Evolutionary conservation across 805 yeast genomes (phyloP), one percentile per base, ranked within the genome.

Genomic region (Schwanniomyces polymorphus): DNA sequence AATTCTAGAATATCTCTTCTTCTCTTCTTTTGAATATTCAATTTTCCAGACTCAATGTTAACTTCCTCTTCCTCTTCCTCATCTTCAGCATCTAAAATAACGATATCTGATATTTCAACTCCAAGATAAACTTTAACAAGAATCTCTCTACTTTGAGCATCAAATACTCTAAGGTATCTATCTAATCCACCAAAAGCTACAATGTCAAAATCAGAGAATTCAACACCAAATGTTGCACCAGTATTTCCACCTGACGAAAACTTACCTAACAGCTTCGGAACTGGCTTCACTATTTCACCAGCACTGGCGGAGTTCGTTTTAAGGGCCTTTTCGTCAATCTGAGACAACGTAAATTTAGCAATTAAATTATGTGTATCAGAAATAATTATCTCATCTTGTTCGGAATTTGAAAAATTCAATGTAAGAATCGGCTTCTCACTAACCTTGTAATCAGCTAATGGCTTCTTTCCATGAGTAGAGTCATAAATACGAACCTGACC

Each of bases 151-250:
- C 82, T 67, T 1, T 68, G 68, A 4, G 82, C 61, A 50, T 90
- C 86, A 65, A 80, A 92, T 3, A 88, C 88, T 48, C 97, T 78
- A 25, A 89, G 74, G 58, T 90, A 92, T 58, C 97, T 77, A 60
- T 94, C 99, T 18, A 91, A 76, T 0, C 97, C 96, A 38, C 96
- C 97, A 16, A 88, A 75, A 2, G 84, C 83, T 7, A 91, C 58
- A 26, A 85, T 60, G 8, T 74, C 73, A 4, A 70, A 67, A 9
- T 70, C 64, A 9, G 50, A 48, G 2, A 78, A 67, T 47, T 74
- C 75, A 39, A 86, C 82, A 1, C 91, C 85, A 48, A 95, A 91
- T 21, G 84, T 85, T 9, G 90, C 81, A 18, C 94, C 96, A 33
- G 84, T 81, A 51, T 72, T 71, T 1, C 71, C 70, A 10, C 77